These are phyloP conservation scores for Purshia tridentata DNA, from an alignment of 306 rosid species.

Conservation along the genomic window DNA sequence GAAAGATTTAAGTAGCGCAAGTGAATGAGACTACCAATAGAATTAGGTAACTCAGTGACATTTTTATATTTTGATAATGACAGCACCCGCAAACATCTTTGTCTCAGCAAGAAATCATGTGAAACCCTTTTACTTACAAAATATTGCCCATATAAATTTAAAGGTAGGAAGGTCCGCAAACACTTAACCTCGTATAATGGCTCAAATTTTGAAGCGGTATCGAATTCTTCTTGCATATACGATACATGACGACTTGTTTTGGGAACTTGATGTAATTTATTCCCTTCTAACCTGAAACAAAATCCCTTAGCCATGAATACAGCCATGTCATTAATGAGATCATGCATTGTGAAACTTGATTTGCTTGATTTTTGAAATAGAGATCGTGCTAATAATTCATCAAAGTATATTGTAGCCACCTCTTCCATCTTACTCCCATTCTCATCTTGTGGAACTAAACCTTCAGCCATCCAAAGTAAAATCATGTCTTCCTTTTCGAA, in stretches of 20 bases:
- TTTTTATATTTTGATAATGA: not conserved
- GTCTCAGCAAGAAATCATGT: not conserved
- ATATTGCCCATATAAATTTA: not conserved
- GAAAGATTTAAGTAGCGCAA: not conserved
- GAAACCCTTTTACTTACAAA: not conserved
- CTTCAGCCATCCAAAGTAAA: conserved; percentile 25
- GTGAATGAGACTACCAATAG: not conserved
- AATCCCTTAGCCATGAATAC: not conserved
- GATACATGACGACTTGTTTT: conserved; percentile 3
- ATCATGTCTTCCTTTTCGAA: conserved; percentile 7
- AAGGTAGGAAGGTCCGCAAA: not conserved
- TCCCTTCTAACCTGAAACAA: not conserved
- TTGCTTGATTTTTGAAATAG: conserved; percentile 10
- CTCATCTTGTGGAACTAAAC: not conserved
- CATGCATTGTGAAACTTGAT: not conserved
- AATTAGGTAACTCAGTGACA: not conserved
- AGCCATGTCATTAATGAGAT: not conserved
- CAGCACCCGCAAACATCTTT: not conserved
- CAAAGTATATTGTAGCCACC: conserved; percentile 10
- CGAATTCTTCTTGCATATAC: not conserved
- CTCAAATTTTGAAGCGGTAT: not conserved
- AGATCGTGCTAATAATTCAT: conserved; percentile 4
- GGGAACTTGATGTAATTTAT: not conserved
- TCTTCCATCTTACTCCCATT: not conserved
- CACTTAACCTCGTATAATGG: not conserved